Conservation (phyloP, 345 rosid species). For the Bruguiera parviflora region DNA sequence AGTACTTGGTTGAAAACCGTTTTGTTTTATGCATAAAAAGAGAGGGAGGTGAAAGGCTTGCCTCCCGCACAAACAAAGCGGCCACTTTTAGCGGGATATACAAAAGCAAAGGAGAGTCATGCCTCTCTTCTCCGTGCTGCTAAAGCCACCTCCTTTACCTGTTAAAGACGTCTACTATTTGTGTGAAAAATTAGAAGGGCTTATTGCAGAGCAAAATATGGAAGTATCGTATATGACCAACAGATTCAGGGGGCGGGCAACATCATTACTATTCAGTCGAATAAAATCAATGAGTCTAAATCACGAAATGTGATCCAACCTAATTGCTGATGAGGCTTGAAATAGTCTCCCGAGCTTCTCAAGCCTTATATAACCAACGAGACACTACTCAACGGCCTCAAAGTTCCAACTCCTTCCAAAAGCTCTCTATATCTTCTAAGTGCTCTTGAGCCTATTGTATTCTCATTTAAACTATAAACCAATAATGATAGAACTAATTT, state of each 20-base stretch:
- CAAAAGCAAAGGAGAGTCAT: constrained; percentile 82
- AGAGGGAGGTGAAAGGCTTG: constrained; percentile 16
- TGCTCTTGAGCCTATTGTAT: too few relatives aligned
- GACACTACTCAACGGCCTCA: background rate
- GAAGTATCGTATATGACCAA: background rate
- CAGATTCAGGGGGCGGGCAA: background rate
- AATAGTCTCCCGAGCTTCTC: background rate
- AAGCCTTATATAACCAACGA: background rate
- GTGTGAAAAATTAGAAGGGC: background rate
- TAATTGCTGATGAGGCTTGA: background rate
- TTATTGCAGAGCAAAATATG: background rate
- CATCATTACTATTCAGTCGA: background rate
- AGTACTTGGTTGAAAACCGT: background rate
- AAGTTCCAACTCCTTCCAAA: background rate
- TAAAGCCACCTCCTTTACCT: constrained; percentile 89
- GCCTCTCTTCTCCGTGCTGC: constrained; percentile 91
- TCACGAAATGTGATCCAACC: background rate
- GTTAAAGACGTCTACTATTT: constrained; percentile 10
- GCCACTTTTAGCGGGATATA: constrained; percentile 76
- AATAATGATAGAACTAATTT: background rate
- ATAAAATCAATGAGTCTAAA: background rate
- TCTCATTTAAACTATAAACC: too few relatives aligned
- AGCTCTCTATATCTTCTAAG: background rate
- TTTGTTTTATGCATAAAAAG: background rate
- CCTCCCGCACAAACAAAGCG: constrained; percentile 73